Evolutionary conservation across 2,329 filamentous ascomycete genomes (phyloP).

Genomic region (Claviceps pazoutovae): DNA sequence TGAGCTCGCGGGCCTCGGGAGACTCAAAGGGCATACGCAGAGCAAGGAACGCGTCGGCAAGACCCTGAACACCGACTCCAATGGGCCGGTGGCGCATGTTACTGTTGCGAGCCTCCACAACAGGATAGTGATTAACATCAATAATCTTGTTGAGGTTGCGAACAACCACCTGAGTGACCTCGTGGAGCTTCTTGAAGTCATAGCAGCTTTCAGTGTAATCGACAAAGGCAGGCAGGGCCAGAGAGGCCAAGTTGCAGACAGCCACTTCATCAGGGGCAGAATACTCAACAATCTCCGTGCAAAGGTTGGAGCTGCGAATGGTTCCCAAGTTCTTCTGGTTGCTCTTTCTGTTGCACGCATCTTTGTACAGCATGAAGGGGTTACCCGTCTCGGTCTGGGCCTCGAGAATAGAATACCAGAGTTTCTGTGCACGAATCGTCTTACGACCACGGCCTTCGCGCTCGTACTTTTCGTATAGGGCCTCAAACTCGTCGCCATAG

Average conservation of each 20-base stretch:
- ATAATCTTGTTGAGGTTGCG: constrained; percentile 98
- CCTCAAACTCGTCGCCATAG: constrained; percentile 95
- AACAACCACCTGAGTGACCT: constrained; percentile 82
- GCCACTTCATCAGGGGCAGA: constrained; percentile 94
- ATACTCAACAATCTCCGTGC: constrained; percentile 98
- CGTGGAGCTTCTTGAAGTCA: constrained; percentile 93
- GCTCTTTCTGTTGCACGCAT: constrained; percentile 95
- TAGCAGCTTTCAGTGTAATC: constrained; percentile 75
- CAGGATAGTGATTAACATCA: constrained; percentile 97
- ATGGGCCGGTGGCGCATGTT: constrained; percentile 96
- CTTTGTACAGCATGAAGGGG: constrained; percentile 99
- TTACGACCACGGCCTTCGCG: constrained; percentile 72
- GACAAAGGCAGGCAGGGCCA: constrained; percentile 82
- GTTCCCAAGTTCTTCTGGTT: constrained; percentile 99
- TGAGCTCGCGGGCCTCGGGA: constrained; percentile 80
- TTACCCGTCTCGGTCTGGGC: constrained; percentile 98
- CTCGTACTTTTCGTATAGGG: constrained; percentile 88
- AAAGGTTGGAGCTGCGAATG: constrained; percentile 96
- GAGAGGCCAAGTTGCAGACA: constrained; percentile 92
- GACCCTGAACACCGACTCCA: constrained; percentile 91
- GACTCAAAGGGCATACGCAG: constrained; percentile 96
- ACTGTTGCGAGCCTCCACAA: constrained; percentile 82
- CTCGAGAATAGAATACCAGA: constrained; percentile 97
- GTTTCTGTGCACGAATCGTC: constrained; percentile 93
- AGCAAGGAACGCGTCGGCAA: constrained; percentile 95